phyloP scores from a whole-genome alignment of 441 rosid genomes.

The Sinapis alba region DNA sequence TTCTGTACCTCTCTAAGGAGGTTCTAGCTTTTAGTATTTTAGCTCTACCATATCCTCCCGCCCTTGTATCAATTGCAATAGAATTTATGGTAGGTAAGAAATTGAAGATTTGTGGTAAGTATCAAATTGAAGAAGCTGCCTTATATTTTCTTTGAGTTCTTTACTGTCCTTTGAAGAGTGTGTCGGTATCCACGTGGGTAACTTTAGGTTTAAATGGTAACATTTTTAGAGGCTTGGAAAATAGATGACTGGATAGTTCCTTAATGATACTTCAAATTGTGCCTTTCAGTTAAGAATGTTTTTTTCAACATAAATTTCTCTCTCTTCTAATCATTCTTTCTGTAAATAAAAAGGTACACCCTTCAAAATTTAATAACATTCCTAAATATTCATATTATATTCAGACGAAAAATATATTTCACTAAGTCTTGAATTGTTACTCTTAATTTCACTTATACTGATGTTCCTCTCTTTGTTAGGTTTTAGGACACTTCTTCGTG shows the following conservation, averaged over 20 bases:
- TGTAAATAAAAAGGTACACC: background rate
- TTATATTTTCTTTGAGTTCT: background rate
- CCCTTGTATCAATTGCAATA: background rate
- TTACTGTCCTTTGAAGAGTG: background rate
- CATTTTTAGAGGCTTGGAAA: background rate
- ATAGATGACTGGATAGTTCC: background rate
- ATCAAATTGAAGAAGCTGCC: background rate
- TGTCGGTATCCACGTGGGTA: background rate
- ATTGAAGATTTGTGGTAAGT: background rate
- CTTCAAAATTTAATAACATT: background rate
- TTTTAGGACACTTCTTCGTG: background rate
- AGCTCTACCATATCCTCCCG: conserved; percentile 11
- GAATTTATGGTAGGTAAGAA: background rate
- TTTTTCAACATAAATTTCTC: no score
- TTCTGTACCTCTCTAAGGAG: conserved; percentile 4
- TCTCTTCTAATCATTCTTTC: conserved; percentile 7
- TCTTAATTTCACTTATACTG: background rate
- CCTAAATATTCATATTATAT: background rate
- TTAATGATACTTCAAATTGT: conserved; percentile 1
- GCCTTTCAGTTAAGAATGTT: background rate
- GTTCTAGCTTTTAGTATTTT: conserved; percentile 7
- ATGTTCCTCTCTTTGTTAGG: background rate
- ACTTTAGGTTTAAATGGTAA: conserved; percentile 9
- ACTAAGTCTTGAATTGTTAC: background rate
- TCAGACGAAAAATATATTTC: background rate